phyloP scores from a whole-genome alignment of 1,284 basidiomycete genomes.

The Phaffia rhodozyma region DNA sequence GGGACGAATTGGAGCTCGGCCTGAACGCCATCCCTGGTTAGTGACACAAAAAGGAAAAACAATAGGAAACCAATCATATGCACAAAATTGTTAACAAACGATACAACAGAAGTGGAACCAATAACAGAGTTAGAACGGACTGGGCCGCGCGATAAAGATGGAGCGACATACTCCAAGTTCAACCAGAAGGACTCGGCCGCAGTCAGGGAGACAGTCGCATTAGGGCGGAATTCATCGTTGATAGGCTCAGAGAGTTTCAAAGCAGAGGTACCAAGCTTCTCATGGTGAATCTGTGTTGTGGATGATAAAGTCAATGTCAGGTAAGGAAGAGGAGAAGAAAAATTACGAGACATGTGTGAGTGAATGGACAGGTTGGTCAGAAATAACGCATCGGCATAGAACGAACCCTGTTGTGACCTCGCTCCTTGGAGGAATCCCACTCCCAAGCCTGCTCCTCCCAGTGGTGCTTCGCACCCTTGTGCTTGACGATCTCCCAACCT shows the following conservation, averaged over 20 bases:
- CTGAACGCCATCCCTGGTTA: background rate
- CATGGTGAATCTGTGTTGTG: no score
- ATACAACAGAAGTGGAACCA: background rate
- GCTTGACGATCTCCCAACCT: conserved; percentile 7
- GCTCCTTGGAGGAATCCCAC: background rate
- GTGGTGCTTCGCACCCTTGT: background rate
- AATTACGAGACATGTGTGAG: no score
- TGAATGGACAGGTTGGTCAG: background rate
- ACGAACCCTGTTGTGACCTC: background rate
- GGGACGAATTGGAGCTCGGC: conserved; percentile 6
- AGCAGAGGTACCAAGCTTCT: no score
- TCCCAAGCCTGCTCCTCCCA: background rate
- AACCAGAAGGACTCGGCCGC: background rate
- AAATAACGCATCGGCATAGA: background rate
- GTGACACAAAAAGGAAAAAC: background rate
- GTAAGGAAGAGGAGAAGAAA: background rate
- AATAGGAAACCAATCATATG: background rate
- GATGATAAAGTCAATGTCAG: background rate
- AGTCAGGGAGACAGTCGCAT: background rate
- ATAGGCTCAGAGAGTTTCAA: no score
- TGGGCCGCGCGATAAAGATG: no score
- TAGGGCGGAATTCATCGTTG: no score
- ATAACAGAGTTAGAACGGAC: no score
- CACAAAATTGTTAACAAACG: background rate
- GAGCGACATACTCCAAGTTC: background rate